Conservation (phyloP, 2,329 filamentous ascomycete genomes). For the Juglanconis oblonga region DNA sequence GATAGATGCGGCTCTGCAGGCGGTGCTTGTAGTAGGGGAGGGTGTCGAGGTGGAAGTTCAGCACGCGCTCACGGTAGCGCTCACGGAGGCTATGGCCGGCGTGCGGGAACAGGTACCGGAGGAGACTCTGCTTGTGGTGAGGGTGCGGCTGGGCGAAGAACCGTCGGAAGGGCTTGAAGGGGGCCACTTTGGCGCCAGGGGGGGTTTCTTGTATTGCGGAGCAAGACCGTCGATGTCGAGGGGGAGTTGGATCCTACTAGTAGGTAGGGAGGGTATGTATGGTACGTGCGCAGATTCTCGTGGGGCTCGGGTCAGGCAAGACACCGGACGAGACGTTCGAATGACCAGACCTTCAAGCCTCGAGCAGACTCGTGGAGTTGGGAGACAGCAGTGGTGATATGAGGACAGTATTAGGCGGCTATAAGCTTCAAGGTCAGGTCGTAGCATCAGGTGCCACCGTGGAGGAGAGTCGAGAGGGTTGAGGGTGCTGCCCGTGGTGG, state of each 20-base stretch:
- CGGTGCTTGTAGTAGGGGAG: slow-evolving; percentile 68
- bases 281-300: not conserved
- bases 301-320: not conserved
- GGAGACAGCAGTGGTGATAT: not conserved
- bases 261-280: too few relatives aligned
- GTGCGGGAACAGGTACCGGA: slow-evolving; percentile 69
- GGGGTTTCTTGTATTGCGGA: not conserved
- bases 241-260: not conserved
- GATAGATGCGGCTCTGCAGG: slow-evolving; percentile 74
- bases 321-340: not conserved
- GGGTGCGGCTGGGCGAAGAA: slow-evolving; percentile 31
- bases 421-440: not conserved
- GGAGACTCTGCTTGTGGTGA: slow-evolving; percentile 46
- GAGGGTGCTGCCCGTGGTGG: not conserved
- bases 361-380: not conserved
- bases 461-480: not conserved
- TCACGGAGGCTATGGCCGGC: slow-evolving; percentile 44
- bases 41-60: slow-evolving; percentile 71
- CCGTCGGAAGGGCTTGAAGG: slow-evolving; percentile 37
- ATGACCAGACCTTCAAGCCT: not conserved
- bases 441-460: not conserved
- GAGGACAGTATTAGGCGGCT: not conserved
- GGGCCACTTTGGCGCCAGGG: slow-evolving; percentile 38
- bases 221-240: not conserved
- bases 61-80: slow-evolving; percentile 63